Conservation (phyloP, 306 rosid species). For the Acacia melanoxylon region DNA sequence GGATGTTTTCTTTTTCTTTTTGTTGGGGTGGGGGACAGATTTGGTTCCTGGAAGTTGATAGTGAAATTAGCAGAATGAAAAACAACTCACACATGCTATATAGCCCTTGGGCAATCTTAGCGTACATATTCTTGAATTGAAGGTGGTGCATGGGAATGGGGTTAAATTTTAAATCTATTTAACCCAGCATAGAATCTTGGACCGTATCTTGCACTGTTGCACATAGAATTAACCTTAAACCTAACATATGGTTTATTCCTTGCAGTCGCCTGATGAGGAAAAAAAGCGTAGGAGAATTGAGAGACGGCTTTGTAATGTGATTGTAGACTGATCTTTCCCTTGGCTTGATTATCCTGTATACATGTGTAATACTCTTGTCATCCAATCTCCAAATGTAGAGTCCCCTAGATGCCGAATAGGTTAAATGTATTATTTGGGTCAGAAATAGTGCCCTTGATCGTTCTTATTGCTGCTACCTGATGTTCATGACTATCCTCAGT, state of each 20-base stretch:
- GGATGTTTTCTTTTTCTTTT: not conserved
- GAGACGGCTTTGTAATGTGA: conserved; percentile 62
- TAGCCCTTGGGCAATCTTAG: not conserved
- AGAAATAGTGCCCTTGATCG: conserved; percentile 35
- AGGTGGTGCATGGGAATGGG: not conserved
- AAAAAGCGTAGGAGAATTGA: conserved; percentile 65
- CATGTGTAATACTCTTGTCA: conserved; percentile 31
- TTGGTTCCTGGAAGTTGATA: not conserved
- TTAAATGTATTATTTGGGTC: conserved; percentile 16
- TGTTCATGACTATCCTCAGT: conserved; percentile 14
- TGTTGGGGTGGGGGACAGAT: too few relatives aligned
- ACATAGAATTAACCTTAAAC: not conserved
- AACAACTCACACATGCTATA: not conserved
- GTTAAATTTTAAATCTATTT: not conserved
- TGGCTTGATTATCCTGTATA: conserved; percentile 26
- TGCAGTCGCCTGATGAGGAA: conserved; percentile 56
- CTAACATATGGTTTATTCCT: not conserved
- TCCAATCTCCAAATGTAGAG: conserved; percentile 18
- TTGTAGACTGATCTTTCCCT: conserved; percentile 42
- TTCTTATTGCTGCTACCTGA: not conserved
- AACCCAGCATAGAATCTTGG: not conserved
- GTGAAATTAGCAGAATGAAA: not conserved
- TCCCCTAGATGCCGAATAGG: conserved; percentile 22
- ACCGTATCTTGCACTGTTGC: not conserved
- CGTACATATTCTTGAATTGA: not conserved